Conservation (phyloP, 331 rosid species). For the Prunus yedoensis region DNA sequence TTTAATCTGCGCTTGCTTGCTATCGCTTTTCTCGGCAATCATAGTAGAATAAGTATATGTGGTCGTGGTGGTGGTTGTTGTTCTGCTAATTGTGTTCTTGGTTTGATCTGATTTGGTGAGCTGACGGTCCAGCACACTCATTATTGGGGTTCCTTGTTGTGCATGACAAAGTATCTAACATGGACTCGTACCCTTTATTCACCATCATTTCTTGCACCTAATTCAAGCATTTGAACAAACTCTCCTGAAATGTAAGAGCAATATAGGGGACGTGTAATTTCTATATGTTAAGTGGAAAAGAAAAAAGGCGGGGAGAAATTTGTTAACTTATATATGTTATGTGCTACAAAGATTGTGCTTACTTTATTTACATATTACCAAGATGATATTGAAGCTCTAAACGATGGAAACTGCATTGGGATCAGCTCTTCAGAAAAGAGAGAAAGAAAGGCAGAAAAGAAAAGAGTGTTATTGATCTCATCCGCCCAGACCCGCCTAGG, state of each 20-base stretch:
- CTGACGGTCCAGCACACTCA: slow-evolving; percentile 39
- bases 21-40: slow-evolving; percentile 33
- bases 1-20: slow-evolving; percentile 50
- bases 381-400: slow-evolving; percentile 42
- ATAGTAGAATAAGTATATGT: not conserved
- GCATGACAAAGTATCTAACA: slow-evolving; percentile 31
- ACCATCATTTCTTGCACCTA: slow-evolving; percentile 41
- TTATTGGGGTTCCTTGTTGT: slow-evolving; percentile 36
- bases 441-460: slow-evolving; percentile 43
- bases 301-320: too few relatives aligned
- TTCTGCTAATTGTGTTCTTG: not conserved
- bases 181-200: slow-evolving; percentile 28
- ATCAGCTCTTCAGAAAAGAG: slow-evolving; percentile 37
- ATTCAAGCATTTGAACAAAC: slow-evolving; percentile 39
- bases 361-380: slow-evolving; percentile 50
- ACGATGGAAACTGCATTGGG: slow-evolving; percentile 33
- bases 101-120: slow-evolving; percentile 16
- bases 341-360: slow-evolving; percentile 8
- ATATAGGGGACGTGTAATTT: not conserved
- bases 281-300: too few relatives aligned
- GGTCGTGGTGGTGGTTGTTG: too few relatives aligned
- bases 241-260: slow-evolving; percentile 41
- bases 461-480: too few relatives aligned
- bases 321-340: too few relatives aligned
- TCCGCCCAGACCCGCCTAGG: too few relatives aligned